Evolutionary conservation across 83 land plant genomes (phyloP), one percentile per base, ranked within the genome.

Genomic region (Larix sibirica): DNA sequence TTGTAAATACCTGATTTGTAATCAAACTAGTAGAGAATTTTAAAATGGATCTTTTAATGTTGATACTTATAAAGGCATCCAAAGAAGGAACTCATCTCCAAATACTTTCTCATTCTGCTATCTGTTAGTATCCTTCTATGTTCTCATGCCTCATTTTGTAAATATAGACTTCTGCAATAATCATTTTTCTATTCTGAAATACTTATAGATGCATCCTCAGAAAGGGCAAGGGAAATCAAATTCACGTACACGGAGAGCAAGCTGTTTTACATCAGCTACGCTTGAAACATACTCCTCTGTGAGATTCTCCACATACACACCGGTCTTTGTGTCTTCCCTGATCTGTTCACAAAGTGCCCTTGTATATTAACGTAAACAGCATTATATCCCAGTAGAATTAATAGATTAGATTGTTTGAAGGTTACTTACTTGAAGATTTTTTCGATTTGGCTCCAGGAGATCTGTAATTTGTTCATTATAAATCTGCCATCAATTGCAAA

Each of bases 381-480:
- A 10, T 38, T 76, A 38, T 50, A 20, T 16, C 40, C 54, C 9
- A 50, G 54, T 50, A 50, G 54, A 50, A 50, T 50, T 50, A 50
- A 50, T 10, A 50, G 12, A 50, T 50, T 9, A 50, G 54, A 50
- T 50, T 50, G 54, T 50, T 50, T 50, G 54, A 10, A 9, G 54
- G 85, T 40, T 20, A 28, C 14, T 80, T 88, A 97, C 99, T 76
- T 89, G 94, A 79, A 97, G 83, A 85, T 96, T 97, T 12, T 91
- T 89, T 17, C 94, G 93, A 36, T 93, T 89, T 24, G 99, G 99
- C 74, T 97, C 96, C 58, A 95, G 90, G 44, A 97, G 95, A 85
- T 97, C 99, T 26, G 95, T 93, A 64, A 97, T 96, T 80, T 97
- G 99, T 79, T 97, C 99, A 85, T 97, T 97, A 81, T 97, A 94